phyloP scores from a whole-genome alignment of 257 asterid species.

The Petunia secreta region DNA sequence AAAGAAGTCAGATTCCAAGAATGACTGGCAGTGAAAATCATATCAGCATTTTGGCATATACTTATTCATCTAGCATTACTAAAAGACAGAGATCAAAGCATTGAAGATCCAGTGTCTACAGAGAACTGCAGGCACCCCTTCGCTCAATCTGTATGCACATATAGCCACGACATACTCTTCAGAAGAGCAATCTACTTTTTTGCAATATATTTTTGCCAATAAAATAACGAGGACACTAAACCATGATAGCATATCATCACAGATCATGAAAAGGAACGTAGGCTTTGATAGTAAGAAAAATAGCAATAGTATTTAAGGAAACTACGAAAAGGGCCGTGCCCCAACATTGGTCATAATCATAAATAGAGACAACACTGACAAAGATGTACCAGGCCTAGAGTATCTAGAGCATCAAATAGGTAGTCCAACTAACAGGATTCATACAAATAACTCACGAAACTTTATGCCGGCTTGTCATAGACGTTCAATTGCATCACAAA shows the following conservation, averaged over 20 bases:
- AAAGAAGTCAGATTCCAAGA: constrained; percentile 9
- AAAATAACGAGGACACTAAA: background rate
- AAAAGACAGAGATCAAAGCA: background rate
- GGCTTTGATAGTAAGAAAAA: background rate
- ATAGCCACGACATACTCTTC: constrained; percentile 17
- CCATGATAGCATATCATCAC: background rate
- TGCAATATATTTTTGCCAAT: constrained; percentile 14
- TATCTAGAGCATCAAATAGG: constrained; percentile 9
- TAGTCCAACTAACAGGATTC: constrained; percentile 20
- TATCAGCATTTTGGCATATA: constrained; percentile 2
- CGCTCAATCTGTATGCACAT: constrained; percentile 12
- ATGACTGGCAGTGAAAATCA: background rate
- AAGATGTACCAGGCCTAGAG: constrained; percentile 6
- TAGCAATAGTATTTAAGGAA: background rate
- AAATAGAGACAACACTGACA: background rate
- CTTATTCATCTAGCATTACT: background rate
- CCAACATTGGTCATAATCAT: constrained; percentile 11
- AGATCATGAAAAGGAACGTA: background rate
- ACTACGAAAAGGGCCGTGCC: background rate
- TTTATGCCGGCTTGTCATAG: too few relatives aligned
- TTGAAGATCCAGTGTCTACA: constrained; percentile 7
- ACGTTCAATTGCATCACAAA: background rate
- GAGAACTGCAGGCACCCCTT: background rate
- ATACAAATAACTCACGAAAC: background rate
- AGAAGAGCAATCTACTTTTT: constrained; percentile 11